phyloP scores from a whole-genome alignment of 306 rosid species.

The cucumber (Cucumis sativus) region Cucumber_9930_V3 NC_026657.2:34198501-34199000 shows the following conservation, averaged over 20 bases:
- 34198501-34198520: neutral
- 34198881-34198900: conserved; percentile 14
- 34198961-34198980: conserved; percentile 17
- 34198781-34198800: conserved; percentile 21
- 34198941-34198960: conserved; percentile 18
- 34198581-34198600: conserved; percentile 15
- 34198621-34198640: conserved; percentile 13
- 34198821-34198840: conserved; percentile 1
- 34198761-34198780: conserved; percentile 2
- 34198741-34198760: conserved; percentile 19
- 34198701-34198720: conserved; percentile 17
- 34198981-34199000: conserved; percentile 17
- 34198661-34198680: conserved; percentile 23
- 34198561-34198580: conserved; percentile 16
- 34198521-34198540: neutral
- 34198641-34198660: neutral
- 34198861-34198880: conserved; percentile 37
- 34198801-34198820: neutral
- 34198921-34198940: conserved; percentile 18
- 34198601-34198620: conserved; percentile 11
- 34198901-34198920: conserved; percentile 14
- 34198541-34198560: neutral
- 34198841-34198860: conserved; percentile 14
- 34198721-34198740: conserved; percentile 16
- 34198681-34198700: conserved; percentile 14